Conservation (phyloP, 2,329 filamentous ascomycete genomes). For the Rutstroemia sydowiana region DNA sequence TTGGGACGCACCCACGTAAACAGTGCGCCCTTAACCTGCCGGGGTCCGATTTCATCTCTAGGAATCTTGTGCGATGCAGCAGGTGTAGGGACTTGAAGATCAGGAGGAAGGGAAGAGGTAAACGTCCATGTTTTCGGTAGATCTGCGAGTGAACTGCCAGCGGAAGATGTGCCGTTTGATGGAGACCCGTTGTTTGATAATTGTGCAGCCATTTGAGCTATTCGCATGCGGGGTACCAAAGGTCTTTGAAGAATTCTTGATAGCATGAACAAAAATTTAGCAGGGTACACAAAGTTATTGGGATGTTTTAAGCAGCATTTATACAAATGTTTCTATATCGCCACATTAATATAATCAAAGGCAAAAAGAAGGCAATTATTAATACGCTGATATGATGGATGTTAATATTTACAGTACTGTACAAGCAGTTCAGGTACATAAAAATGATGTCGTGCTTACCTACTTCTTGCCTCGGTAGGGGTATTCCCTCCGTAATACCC, state of each 20-base stretch:
- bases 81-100: conserved; percentile 73
- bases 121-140: conserved; percentile 60
- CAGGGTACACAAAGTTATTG: not conserved
- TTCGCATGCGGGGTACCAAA: conserved; percentile 30
- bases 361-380: not conserved
- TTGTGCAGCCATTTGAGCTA: conserved; percentile 40
- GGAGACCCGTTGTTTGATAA: conserved; percentile 21
- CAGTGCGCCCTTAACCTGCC: conserved; percentile 74
- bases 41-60: conserved; percentile 67
- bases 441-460: too few relatives aligned
- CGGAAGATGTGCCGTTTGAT: conserved; percentile 11
- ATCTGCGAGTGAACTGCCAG: conserved; percentile 37
- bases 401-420: too few relatives aligned
- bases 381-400: too few relatives aligned
- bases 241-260: conserved; percentile 21
- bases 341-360: not conserved
- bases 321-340: not conserved
- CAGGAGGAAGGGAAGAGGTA: conserved; percentile 63
- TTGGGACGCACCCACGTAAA: conserved; percentile 91
- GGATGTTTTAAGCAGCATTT: too few relatives aligned
- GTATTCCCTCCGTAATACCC: too few relatives aligned
- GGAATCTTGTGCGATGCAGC: conserved; percentile 73
- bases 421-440: too few relatives aligned
- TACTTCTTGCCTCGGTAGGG: too few relatives aligned
- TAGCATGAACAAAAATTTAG: conserved; percentile 22